Conservation (phyloP, 371 early-diverging fungal species). For the Apophysomyces trapeziformis region DNA sequence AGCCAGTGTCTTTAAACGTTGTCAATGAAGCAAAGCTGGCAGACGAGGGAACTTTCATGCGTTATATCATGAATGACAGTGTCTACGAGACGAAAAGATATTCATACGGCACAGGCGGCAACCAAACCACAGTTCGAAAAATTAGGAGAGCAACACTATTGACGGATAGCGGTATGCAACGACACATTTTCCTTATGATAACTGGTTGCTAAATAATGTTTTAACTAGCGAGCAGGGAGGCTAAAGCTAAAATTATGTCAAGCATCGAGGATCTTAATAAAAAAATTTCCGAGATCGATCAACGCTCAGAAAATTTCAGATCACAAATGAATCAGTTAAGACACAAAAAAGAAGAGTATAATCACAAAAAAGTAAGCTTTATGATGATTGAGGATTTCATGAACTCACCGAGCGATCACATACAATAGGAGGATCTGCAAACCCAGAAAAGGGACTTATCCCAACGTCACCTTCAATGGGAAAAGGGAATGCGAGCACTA, state of each 20-base stretch:
- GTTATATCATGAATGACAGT: constrained; percentile 58
- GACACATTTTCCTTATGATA: not conserved
- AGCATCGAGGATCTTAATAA: constrained; percentile 15
- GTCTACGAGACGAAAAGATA: constrained; percentile 53
- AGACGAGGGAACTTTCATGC: constrained; percentile 26
- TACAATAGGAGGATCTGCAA: constrained; percentile 30
- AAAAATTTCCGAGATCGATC: not conserved
- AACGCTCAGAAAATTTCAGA: constrained; percentile 19
- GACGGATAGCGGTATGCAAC: constrained; percentile 48
- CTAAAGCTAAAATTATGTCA: not conserved
- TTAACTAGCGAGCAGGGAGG: not conserved
- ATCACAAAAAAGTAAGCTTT: constrained; percentile 32
- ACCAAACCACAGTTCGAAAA: constrained; percentile 43
- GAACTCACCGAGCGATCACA: not conserved
- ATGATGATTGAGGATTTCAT: not conserved
- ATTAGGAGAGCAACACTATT: constrained; percentile 44
- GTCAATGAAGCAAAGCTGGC: constrained; percentile 49
- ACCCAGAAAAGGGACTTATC: constrained; percentile 29
- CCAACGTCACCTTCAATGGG: constrained; percentile 13
- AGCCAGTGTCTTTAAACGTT: constrained; percentile 53
- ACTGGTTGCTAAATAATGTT: not conserved
- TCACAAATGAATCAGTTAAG: constrained; percentile 27
- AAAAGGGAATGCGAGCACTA: constrained; percentile 8
- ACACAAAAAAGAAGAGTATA: constrained; percentile 27
- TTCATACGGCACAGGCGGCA: constrained; percentile 48